A percentile compares a stretch with the other conserved stretches of the same genome.
Conservation (phyloP, 129 eudicot species). For the Saposhnikovia divaricata region DNA sequence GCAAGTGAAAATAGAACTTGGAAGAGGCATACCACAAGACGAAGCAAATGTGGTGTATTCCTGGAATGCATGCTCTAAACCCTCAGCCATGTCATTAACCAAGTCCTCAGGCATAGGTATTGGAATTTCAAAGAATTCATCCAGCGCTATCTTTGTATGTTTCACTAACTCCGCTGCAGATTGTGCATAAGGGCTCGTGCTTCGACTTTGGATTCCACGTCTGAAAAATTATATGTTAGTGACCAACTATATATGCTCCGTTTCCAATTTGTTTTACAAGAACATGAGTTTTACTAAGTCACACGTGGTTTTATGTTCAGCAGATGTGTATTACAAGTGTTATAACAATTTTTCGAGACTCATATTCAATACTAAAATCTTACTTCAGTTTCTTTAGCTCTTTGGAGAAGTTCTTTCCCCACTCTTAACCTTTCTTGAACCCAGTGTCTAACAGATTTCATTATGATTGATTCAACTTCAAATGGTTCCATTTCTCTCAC, state of each 20-base stretch:
- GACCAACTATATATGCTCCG: background rate
- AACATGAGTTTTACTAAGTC: background rate
- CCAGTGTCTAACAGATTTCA: conserved; percentile 51
- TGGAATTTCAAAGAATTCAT: conserved; percentile 69
- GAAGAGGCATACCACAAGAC: conserved; percentile 58
- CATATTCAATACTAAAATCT: conserved; percentile 5
- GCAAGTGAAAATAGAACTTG: background rate
- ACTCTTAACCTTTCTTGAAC: conserved; percentile 51
- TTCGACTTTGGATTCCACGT: conserved; percentile 98
- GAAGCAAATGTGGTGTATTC: conserved; percentile 62
- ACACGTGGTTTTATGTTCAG: background rate
- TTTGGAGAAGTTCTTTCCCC: conserved; percentile 47
- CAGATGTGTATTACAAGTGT: background rate
- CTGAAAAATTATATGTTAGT: conserved; percentile 20
- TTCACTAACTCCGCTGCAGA: conserved; percentile 69
- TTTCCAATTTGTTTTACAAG: background rate
- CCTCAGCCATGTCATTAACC: conserved; percentile 58
- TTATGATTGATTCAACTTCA: conserved; percentile 67
- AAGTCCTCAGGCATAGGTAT: conserved; percentile 48
- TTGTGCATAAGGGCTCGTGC: conserved; percentile 82
- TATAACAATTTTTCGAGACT: background rate
- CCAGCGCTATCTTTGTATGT: conserved; percentile 49
- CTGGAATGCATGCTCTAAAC: conserved; percentile 44
- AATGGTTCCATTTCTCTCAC: conserved; percentile 72
- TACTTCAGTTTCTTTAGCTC: conserved; percentile 82